phyloP scores from a whole-genome alignment of 768 basidiomycete genomes.

The Suillus bovinus region DNA sequence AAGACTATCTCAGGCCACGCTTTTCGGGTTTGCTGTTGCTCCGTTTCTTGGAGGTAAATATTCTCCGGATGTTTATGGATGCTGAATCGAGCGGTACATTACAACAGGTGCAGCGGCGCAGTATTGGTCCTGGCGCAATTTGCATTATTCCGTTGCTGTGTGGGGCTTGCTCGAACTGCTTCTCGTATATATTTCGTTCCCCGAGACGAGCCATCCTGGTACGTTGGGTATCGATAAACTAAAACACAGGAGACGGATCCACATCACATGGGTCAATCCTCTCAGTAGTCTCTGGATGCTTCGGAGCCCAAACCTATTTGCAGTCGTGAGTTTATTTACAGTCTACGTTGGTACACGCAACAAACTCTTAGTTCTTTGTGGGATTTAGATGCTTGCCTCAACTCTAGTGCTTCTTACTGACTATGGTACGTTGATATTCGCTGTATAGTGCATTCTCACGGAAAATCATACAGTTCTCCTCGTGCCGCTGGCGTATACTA shows the following conservation, averaged over 20 bases:
- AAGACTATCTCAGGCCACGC: slow-evolving; percentile 34
- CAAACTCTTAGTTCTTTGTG: neutral
- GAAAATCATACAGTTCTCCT: slow-evolving; percentile 35
- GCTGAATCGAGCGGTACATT: neutral
- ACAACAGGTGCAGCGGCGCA: slow-evolving; percentile 47
- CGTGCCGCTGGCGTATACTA: slow-evolving; percentile 58
- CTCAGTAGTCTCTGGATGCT: slow-evolving; percentile 50
- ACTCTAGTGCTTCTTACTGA: neutral
- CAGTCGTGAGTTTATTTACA: slow-evolving; percentile 43
- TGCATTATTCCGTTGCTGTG: slow-evolving; percentile 49
- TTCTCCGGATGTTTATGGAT: neutral
- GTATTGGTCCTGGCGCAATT: slow-evolving; percentile 66
- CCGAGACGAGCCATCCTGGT: slow-evolving; percentile 69
- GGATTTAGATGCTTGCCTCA: slow-evolving; percentile 1
- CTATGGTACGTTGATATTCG: neutral
- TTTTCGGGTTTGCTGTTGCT: slow-evolving; percentile 63
- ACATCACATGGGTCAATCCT: slow-evolving; percentile 52
- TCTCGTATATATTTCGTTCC: slow-evolving; percentile 48
- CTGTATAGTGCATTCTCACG: slow-evolving; percentile 30
- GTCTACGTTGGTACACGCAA: neutral
- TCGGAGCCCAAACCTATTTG: slow-evolving; percentile 58
- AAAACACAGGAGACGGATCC: slow-evolving; percentile 31
- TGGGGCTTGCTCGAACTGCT: slow-evolving; percentile 41
- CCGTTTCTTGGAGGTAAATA: slow-evolving; percentile 54
- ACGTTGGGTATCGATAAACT: slow-evolving; percentile 53